These are phyloP conservation scores for Exophiala phaeomuriformis DNA, from an alignment of 2,329 filamentous ascomycete species.

Conservation along the genomic window DNA sequence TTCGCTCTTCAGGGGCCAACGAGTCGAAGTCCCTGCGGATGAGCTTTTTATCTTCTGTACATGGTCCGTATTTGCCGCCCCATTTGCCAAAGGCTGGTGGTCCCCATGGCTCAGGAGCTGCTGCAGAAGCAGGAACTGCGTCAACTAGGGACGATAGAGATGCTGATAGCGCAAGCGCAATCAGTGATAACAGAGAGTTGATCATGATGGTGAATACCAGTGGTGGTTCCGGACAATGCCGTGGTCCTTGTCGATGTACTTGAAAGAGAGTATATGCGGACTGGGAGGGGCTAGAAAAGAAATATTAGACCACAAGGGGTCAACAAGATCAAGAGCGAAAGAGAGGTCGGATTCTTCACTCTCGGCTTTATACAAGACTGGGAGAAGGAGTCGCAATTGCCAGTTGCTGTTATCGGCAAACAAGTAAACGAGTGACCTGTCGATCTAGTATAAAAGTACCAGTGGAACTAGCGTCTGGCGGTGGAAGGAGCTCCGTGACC, in stretches of 20 bases:
- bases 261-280: background rate
- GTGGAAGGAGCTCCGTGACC: background rate
- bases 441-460: background rate
- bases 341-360: background rate
- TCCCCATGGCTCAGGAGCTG: conserved; percentile 7
- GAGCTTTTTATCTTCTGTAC: conserved; percentile 21
- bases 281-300: background rate
- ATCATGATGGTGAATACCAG: conserved; percentile 12
- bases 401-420: background rate
- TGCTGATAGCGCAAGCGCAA: conserved; percentile 13
- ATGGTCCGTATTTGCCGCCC: conserved; percentile 16
- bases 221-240: background rate
- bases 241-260: background rate
- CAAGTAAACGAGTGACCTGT: background rate
- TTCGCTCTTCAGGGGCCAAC: conserved; percentile 26
- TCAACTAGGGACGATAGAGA: conserved; percentile 7
- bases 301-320: background rate
- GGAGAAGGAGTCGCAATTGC: background rate
- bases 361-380: background rate
- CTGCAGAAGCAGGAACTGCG: conserved; percentile 8
- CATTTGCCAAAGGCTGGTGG: background rate
- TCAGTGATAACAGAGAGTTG: conserved; percentile 16
- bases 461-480: background rate
- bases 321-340: background rate
- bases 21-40: conserved; percentile 26